phyloP scores from a whole-genome alignment of 75 land plant species.

The Larix kaempferi region DNA sequence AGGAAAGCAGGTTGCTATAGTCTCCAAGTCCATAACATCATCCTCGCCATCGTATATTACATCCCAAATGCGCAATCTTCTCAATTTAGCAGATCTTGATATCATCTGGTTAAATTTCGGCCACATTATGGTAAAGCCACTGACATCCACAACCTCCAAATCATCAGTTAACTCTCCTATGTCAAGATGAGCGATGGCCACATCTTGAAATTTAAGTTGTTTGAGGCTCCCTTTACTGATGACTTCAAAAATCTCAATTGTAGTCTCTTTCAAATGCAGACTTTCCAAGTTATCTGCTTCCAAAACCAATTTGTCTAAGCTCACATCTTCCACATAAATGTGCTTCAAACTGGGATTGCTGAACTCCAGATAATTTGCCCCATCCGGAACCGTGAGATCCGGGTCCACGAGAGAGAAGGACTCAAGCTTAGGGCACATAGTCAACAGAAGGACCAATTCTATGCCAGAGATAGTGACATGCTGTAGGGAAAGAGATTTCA shows the following conservation, averaged over 20 bases:
- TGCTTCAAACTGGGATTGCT: slow-evolving; percentile 47
- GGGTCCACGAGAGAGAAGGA: slow-evolving; percentile 40
- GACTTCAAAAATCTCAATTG: slow-evolving; percentile 69
- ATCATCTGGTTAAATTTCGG: slow-evolving; percentile 74
- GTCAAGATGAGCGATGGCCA: slow-evolving; percentile 64
- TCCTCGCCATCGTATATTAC: slow-evolving; percentile 64
- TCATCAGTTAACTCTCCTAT: slow-evolving; percentile 66
- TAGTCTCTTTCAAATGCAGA: slow-evolving; percentile 54
- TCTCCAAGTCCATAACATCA: slow-evolving; percentile 62
- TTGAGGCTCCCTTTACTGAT: slow-evolving; percentile 53
- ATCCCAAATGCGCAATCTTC: slow-evolving; percentile 63
- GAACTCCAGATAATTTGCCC: slow-evolving; percentile 55
- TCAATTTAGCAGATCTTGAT: slow-evolving; percentile 50
- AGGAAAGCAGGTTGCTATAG: slow-evolving; percentile 63
- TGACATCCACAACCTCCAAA: slow-evolving; percentile 68
- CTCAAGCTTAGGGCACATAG: slow-evolving; percentile 78
- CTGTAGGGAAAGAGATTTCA: slow-evolving; percentile 52
- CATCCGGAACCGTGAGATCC: slow-evolving; percentile 61
- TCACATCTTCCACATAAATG: slow-evolving; percentile 54
- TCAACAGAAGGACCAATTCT: slow-evolving; percentile 65
- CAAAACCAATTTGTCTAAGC: slow-evolving; percentile 61
- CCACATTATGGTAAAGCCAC: slow-evolving; percentile 69
- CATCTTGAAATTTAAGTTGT: slow-evolving; percentile 67
- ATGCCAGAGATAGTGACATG: slow-evolving; percentile 67
- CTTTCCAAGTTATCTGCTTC: slow-evolving; percentile 72